Conservation (phyloP, 257 asterid genomes). For the Ocimum tenuiflorum region DNA sequence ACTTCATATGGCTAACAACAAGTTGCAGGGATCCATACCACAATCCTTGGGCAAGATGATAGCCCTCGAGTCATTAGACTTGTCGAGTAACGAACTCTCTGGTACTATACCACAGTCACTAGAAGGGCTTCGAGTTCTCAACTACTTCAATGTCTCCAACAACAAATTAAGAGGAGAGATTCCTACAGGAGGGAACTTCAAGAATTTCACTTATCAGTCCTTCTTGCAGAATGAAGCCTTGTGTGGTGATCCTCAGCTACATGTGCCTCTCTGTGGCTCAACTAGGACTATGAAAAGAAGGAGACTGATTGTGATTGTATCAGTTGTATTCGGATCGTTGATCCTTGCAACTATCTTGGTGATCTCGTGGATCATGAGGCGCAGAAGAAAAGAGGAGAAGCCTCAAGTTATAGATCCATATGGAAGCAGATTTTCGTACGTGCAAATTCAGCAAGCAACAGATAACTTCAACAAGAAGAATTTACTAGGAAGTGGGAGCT, state of each 20-base stretch:
- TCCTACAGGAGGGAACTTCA: constrained; percentile 23
- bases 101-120: constrained; percentile 20
- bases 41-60: constrained; percentile 14
- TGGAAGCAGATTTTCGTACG: constrained; percentile 7
- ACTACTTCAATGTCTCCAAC: constrained; percentile 25
- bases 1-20: constrained; percentile 16
- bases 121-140: constrained; percentile 16
- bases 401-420: background rate
- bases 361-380: background rate
- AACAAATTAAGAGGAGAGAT: constrained; percentile 26
- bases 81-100: constrained; percentile 13
- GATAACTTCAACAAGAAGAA: constrained; percentile 14
- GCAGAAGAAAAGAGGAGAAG: background rate
- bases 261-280: constrained; percentile 7
- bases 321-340: background rate
- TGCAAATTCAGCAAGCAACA: constrained; percentile 17
- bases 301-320: background rate
- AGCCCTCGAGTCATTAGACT: constrained; percentile 11
- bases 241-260: constrained; percentile 18
- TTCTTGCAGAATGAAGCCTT: constrained; percentile 19
- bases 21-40: constrained; percentile 18
- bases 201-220: background rate
- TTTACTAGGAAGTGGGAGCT: constrained; percentile 24
- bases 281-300: background rate
- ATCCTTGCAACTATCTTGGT: background rate